Evolutionary conservation across 2,329 filamentous ascomycete species (phyloP).

Genomic region (Phyllachora maydis): DNA sequence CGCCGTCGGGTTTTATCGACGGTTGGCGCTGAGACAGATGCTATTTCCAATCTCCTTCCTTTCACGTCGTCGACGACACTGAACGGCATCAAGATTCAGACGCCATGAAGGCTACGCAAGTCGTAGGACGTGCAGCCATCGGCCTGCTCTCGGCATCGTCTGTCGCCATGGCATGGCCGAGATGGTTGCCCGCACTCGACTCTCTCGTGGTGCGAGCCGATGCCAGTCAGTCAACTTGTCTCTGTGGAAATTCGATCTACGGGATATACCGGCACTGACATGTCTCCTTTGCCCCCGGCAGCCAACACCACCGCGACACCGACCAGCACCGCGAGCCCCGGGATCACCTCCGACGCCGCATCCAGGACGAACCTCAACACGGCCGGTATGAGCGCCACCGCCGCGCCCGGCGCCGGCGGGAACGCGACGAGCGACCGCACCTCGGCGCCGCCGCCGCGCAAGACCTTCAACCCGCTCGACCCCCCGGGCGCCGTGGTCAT

Average conservation of each 20-base stretch:
- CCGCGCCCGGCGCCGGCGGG: slow-evolving; percentile 4
- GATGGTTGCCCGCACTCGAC: slow-evolving; percentile 31
- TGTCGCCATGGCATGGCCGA: slow-evolving; percentile 32
- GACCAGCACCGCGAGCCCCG: slow-evolving; percentile 4
- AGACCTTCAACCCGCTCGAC: slow-evolving; percentile 20
- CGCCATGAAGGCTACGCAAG: slow-evolving; percentile 31
- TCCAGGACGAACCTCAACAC: slow-evolving; percentile 6
- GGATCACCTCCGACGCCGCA: slow-evolving; percentile 1
- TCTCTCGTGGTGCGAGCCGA: slow-evolving; percentile 27
- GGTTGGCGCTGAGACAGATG: too few relatives aligned
- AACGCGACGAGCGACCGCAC: slow-evolving; percentile 9
- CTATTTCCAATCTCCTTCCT: too few relatives aligned
- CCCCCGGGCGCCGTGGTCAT: slow-evolving; percentile 30
- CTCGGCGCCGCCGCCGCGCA: slow-evolving; percentile 6
- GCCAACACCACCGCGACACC: slow-evolving; percentile 6
- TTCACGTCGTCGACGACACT: too few relatives aligned
- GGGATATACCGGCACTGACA: slow-evolving; percentile 4
- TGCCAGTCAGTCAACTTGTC: slow-evolving; percentile 1
- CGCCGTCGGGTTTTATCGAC: too few relatives aligned
- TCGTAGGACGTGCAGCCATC: slow-evolving; percentile 24
- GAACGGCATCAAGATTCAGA: too few relatives aligned
- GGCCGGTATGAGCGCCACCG: slow-evolving; percentile 4
- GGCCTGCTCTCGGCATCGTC: slow-evolving; percentile 29
- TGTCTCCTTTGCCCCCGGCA: slow-evolving; percentile 4
- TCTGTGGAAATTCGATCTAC: neutral